phyloP scores from a whole-genome alignment of 371 early-diverging fungal genomes.

The Mortierella sp. region DNA sequence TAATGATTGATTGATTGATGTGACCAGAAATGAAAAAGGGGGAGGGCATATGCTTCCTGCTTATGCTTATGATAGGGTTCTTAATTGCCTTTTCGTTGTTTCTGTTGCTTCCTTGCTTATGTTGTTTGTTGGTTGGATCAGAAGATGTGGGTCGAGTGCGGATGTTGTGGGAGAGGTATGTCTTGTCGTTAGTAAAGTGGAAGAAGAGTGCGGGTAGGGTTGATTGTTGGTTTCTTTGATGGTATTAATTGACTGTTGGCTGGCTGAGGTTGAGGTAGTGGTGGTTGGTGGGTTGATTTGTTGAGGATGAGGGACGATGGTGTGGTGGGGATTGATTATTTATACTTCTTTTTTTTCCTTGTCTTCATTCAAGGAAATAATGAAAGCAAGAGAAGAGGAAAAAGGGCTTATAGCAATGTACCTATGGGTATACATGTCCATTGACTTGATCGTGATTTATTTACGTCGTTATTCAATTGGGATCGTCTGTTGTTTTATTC shows the following conservation, averaged over 20 bases:
- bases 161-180: background rate
- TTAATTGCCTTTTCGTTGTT: background rate
- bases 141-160: background rate
- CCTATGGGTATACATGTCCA: background rate
- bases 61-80: background rate
- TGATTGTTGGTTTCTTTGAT: background rate
- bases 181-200: background rate
- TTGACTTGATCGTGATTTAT: background rate
- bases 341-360: slow-evolving; percentile 20
- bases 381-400: no score
- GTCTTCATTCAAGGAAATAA: no score
- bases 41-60: background rate
- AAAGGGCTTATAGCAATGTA: no score
- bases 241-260: background rate
- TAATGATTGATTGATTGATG: background rate
- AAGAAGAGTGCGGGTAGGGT: background rate
- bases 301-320: slow-evolving; percentile 20
- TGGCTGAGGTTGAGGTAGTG: background rate
- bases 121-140: background rate
- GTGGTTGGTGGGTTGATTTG: slow-evolving; percentile 8
- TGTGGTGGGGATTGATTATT: slow-evolving; percentile 39
- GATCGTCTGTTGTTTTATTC: background rate
- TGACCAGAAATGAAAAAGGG: background rate
- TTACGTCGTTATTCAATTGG: background rate
- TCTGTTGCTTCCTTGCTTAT: background rate